Conservation (phyloP, 805 yeast species). For the Saccharomyces mikatae region DNA sequence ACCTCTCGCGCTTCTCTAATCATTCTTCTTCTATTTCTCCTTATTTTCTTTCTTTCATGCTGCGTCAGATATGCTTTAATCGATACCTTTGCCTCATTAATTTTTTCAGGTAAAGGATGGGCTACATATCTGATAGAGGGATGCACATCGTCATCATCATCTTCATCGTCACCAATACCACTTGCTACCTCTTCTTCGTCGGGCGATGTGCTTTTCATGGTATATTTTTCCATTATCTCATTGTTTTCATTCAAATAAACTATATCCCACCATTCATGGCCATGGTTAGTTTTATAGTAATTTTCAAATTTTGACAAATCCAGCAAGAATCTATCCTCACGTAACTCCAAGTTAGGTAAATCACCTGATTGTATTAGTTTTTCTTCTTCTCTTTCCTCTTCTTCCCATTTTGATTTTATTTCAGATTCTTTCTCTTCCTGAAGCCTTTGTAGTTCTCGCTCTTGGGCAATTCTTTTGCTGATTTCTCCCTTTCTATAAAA, state of each 20-base stretch:
- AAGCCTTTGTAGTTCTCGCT: constrained; percentile 6
- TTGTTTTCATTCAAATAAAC: constrained; percentile 41
- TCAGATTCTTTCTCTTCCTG: constrained; percentile 1
- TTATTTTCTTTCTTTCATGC: constrained; percentile 62
- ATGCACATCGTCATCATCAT: constrained; percentile 24
- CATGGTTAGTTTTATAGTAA: constrained; percentile 14
- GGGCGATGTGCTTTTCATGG: constrained; percentile 24
- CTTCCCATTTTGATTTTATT: constrained; percentile 1
- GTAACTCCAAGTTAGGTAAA: constrained; percentile 41
- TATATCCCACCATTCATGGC: constrained; percentile 82
- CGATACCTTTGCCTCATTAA: constrained; percentile 38
- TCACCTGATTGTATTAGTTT: constrained; percentile 39
- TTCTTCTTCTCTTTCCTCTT: constrained; percentile 23
- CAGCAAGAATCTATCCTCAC: constrained; percentile 43
- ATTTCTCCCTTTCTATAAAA: constrained; percentile 54
- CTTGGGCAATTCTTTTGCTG: constrained; percentile 8
- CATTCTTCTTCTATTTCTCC: constrained; percentile 60
- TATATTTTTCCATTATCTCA: constrained; percentile 32
- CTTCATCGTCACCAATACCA: constrained; percentile 25
- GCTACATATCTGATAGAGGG: constrained; percentile 68
- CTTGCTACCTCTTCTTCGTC: constrained; percentile 16
- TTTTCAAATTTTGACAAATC: constrained; percentile 42
- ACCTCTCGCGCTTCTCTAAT: constrained; percentile 66
- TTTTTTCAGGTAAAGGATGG: constrained; percentile 64
- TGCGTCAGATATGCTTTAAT: constrained; percentile 59